These are phyloP conservation scores for Actinomortierella ambigua DNA, from an alignment of 371 early-diverging fungal species.

Conservation along the genomic window DNA sequence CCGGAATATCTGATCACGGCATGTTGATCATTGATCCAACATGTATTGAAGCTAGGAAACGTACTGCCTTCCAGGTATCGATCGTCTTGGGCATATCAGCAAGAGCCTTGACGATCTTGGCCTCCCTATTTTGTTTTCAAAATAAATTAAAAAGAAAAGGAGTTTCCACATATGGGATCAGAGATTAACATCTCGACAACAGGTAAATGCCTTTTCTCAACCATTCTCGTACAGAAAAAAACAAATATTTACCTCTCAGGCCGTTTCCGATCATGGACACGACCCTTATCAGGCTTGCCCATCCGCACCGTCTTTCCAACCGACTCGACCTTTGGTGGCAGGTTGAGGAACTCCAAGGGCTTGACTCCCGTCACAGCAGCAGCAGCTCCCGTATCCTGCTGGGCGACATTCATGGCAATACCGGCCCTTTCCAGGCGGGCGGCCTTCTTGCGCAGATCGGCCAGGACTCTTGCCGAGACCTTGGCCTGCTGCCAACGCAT, in stretches of 20 bases:
- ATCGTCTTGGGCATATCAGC: conserved; percentile 46
- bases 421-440: conserved; percentile 37
- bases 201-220: no score
- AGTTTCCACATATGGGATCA: no score
- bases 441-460: conserved; percentile 39
- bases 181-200: no score
- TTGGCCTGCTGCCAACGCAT: conserved; percentile 45
- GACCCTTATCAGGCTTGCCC: conserved; percentile 47
- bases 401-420: conserved; percentile 32
- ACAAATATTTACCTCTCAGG: conserved; percentile 22
- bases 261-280: conserved; percentile 41
- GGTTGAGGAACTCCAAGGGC: conserved; percentile 22
- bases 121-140: conserved; percentile 31
- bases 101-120: conserved; percentile 41
- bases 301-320: conserved; percentile 41
- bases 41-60: no score
- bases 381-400: conserved; percentile 21
- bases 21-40: no score
- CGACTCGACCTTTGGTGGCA: conserved; percentile 30
- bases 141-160: no score
- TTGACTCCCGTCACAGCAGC: conserved; percentile 20
- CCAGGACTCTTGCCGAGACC: conserved; percentile 40
- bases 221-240: not conserved
- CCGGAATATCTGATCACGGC: not conserved
- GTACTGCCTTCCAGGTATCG: conserved; percentile 45